Percentiles rank a stretch among this genome's conserved stretches.
Evolutionary conservation across 352 stramenopile species (phyloP).

Genomic region (Plasmopara viticola): DNA sequence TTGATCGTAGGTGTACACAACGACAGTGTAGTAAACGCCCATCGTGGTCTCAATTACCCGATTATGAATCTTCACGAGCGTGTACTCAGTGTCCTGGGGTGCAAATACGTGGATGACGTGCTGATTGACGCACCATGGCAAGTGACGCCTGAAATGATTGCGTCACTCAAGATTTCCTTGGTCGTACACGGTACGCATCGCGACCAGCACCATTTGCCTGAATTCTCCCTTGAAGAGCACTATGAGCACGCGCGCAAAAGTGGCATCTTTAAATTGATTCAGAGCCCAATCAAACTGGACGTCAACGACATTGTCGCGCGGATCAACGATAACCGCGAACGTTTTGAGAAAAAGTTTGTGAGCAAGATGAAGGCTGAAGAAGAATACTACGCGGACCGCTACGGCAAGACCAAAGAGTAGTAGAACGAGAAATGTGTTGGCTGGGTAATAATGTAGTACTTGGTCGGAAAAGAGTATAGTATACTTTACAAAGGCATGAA

Average conservation of each 20-base stretch:
- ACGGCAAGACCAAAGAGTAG: conserved; percentile 54
- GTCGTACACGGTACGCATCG: conserved; percentile 87
- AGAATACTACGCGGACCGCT: conserved; percentile 90
- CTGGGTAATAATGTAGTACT: background rate
- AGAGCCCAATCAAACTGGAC: conserved; percentile 67
- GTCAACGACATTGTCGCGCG: conserved; percentile 85
- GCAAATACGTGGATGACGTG: conserved; percentile 96
- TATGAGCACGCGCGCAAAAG: conserved; percentile 74
- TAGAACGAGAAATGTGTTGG: background rate
- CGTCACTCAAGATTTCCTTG: conserved; percentile 77
- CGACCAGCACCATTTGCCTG: conserved; percentile 51
- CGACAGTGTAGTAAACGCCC: conserved; percentile 88
- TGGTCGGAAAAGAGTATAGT: no score
- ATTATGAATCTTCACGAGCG: conserved; percentile 99
- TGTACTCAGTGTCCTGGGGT: conserved; percentile 94
- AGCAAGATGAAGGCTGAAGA: conserved; percentile 92
- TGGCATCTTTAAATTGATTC: conserved; percentile 78
- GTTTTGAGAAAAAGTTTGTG: conserved; percentile 90
- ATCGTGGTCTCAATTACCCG: conserved; percentile 89
- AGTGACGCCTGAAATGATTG: conserved; percentile 96
- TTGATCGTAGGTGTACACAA: conserved; percentile 96
- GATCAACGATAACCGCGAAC: conserved; percentile 86
- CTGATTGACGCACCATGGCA: conserved; percentile 95
- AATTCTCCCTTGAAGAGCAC: conserved; percentile 67
- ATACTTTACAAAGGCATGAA: no score